Percentiles rank a stretch among this genome's conserved stretches.
These are phyloP conservation scores for Trichosporon coremiiforme DNA, from an alignment of 1,284 basidiomycete genomes.

Conservation along the genomic window DNA sequence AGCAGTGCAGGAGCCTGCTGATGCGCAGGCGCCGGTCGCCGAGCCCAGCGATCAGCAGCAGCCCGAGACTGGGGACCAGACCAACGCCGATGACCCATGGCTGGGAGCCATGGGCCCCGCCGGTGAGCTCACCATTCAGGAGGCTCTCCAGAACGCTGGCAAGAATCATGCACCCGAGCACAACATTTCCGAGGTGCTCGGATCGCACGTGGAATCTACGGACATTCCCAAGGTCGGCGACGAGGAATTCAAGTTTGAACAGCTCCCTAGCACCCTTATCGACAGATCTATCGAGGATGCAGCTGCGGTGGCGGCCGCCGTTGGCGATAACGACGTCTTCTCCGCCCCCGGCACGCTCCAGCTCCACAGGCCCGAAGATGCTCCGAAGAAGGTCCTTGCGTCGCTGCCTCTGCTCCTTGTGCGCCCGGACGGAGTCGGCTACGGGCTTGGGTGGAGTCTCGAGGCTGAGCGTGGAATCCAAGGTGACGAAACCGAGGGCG, in stretches of 20 bases:
- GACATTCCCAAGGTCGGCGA: constrained; percentile 8
- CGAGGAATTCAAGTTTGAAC: constrained; percentile 8
- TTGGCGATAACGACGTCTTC: not conserved
- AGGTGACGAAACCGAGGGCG: constrained; percentile 4
- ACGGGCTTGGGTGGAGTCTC: constrained; percentile 36
- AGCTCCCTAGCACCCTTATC: constrained; percentile 1
- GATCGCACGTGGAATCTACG: constrained; percentile 2
- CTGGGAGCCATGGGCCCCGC: constrained; percentile 27
- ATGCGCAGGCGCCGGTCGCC: not conserved
- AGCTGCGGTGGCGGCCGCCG: not conserved
- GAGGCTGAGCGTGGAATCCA: constrained; percentile 27
- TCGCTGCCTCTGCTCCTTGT: constrained; percentile 38
- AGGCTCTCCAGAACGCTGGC: constrained; percentile 37
- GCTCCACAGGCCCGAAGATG: constrained; percentile 18
- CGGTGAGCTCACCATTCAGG: constrained; percentile 40
- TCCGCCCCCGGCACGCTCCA: constrained; percentile 16
- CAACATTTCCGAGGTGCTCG: not conserved
- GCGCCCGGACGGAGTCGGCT: constrained; percentile 36
- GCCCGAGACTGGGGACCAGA: not conserved
- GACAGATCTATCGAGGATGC: constrained; percentile 2
- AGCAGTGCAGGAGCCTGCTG: not conserved
- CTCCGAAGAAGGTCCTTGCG: constrained; percentile 4
- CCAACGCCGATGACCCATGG: constrained; percentile 23
- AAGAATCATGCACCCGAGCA: constrained; percentile 14
- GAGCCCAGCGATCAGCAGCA: not conserved